Evolutionary conservation across 2,329 filamentous ascomycete genomes (phyloP).

Genomic region (Coniosporium tulheliwenetii): DNA sequence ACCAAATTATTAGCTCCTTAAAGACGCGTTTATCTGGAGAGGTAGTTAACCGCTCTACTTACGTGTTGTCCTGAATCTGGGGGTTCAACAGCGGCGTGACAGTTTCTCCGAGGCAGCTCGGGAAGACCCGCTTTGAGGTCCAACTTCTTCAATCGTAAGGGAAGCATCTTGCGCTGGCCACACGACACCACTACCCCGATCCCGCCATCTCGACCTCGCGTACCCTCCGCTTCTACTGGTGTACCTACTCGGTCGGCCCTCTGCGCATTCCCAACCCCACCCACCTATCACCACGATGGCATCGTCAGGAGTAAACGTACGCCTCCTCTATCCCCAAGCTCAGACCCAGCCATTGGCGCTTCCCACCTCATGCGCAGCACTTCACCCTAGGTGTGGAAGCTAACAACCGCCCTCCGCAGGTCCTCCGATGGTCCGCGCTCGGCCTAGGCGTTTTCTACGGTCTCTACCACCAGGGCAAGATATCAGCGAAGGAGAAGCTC

Average conservation of each 20-base stretch:
- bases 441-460: conserved; percentile 88
- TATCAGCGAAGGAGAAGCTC: conserved; percentile 55
- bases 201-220: background rate
- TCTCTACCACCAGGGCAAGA: conserved; percentile 77
- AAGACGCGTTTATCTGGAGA: background rate
- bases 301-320: conserved; percentile 11
- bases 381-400: background rate
- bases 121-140: background rate
- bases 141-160: background rate
- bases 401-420: conserved; percentile 38
- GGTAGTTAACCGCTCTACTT: background rate
- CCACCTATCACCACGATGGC: conserved; percentile 8
- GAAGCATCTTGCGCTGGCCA: too few species aligned
- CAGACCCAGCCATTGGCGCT: too few species aligned
- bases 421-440: conserved; percentile 92
- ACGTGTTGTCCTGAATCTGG: background rate
- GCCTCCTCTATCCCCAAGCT: conserved; percentile 2
- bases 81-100: too few species aligned
- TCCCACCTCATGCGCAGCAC: too few species aligned
- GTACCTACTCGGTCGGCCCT: too few species aligned
- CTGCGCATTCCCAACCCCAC: background rate
- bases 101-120: background rate
- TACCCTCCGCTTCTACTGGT: too few species aligned
- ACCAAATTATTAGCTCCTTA: background rate
- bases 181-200: background rate